These are phyloP conservation scores for Amborella trichopoda DNA, from an alignment of 164 flowering plant species.

Conservation along the genomic window DNA sequence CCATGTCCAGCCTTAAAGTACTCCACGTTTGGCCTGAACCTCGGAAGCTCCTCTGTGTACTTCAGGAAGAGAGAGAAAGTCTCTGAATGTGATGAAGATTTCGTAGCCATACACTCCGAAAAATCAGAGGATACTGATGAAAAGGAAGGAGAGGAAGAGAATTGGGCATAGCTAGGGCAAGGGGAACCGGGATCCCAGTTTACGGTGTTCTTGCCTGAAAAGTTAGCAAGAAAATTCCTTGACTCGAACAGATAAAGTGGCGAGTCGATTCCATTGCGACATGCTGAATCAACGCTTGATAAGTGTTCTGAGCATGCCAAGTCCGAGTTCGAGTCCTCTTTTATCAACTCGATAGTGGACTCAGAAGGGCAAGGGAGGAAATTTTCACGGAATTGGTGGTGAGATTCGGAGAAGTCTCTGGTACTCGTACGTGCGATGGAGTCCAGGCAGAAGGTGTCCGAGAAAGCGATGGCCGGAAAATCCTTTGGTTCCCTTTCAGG, in stretches of 20 bases:
- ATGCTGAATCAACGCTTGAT: conserved; percentile 23
- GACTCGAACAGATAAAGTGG: conserved; percentile 14
- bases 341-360: conserved; percentile 10
- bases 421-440: too few species aligned
- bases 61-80: too few species aligned
- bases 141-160: conserved; percentile 45
- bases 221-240: conserved; percentile 38
- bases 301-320: conserved; percentile 42
- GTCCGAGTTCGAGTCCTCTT: conserved; percentile 11
- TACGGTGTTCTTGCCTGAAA: conserved; percentile 45
- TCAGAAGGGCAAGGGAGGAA: conserved; percentile 12
- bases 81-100: too few species aligned
- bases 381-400: too few species aligned
- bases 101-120: not conserved
- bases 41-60: too few species aligned
- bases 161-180: not conserved
- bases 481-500: too few species aligned
- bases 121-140: conserved; percentile 17
- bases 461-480: too few species aligned
- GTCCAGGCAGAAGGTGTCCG: too few species aligned
- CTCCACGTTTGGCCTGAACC: too few species aligned
- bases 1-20: too few species aligned
- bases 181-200: conserved; percentile 21
- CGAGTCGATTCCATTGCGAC: conserved; percentile 25
- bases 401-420: too few species aligned